Base-by-base conservation (phyloP, 192 early-diverging fungal species). In the Dispira simplex region DNA sequence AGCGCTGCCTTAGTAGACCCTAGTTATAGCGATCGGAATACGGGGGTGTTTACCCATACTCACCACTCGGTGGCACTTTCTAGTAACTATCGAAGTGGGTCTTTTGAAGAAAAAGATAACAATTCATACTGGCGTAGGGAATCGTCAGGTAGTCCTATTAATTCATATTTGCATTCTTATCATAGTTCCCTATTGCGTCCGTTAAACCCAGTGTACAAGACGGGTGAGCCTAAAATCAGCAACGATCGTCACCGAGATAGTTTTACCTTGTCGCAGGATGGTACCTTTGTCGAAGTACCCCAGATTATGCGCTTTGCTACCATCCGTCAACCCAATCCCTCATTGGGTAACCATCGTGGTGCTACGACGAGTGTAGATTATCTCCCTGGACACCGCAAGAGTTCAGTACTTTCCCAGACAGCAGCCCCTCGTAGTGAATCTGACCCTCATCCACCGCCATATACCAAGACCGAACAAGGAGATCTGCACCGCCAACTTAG, bases 251-350 rank as follows among this genome's bases (percentile, higher is more conserved):
- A 16, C 58, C 58, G 58, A 1, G 32, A 27, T 13, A 60, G 58
- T 44, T 12, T 60, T 27, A 13, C 14, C 14, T 44, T 44, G 14
- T 27, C 26, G 14, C 58, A 14, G 1, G 39, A 60, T 21, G 8
- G 39, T 18, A 44, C 39, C 10, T n/a, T 60, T 14, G 3, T 60
- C 3, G 58, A 60, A 44, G 58, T 3, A 2, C 58, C 58, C 58
- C 58, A 21, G 9, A 60, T 60, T 21, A 43, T 43, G 32, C 26
- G 27, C 0, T 60, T 60, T 44, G 58, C 58, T 3, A 60, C 58
- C 32, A 44, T 60, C 8, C 58, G 58, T 16, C 58, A 60, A 5
- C 58, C 58, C 2, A 51, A 23, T 51, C 2, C 18, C 18, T 2
- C 48, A 8, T 23, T 23, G 3, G 32, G 32, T 39, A 39, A 39